These are phyloP conservation scores for Vigna nakashimae DNA, from an alignment of 306 rosid genomes.

Conservation along the genomic window DNA sequence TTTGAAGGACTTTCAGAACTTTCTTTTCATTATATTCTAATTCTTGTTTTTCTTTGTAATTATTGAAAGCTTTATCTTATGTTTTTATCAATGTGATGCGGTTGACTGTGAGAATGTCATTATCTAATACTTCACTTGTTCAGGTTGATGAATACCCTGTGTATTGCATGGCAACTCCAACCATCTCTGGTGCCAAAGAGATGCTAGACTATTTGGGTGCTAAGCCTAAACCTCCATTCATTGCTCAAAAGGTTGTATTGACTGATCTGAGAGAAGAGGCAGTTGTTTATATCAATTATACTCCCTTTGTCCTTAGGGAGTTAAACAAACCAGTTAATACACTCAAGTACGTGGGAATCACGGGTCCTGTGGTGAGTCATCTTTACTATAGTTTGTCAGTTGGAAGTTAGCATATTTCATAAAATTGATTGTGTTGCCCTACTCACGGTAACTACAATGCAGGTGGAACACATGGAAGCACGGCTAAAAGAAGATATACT, in stretches of 20 bases:
- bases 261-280: slow-evolving; percentile 87
- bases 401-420: slow-evolving; percentile 29
- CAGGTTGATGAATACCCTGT: slow-evolving; percentile 87
- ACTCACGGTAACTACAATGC: slow-evolving; percentile 47
- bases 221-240: slow-evolving; percentile 53
- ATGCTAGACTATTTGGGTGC: slow-evolving; percentile 73
- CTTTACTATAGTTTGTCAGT: slow-evolving; percentile 32
- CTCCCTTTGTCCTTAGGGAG: slow-evolving; percentile 85
- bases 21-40: background rate
- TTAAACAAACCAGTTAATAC: slow-evolving; percentile 82
- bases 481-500: slow-evolving; percentile 80
- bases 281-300: slow-evolving; percentile 74
- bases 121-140: slow-evolving; percentile 36
- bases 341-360: slow-evolving; percentile 84
- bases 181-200: slow-evolving; percentile 82
- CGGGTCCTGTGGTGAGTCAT: slow-evolving; percentile 78
- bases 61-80: slow-evolving; percentile 17
- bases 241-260: slow-evolving; percentile 62
- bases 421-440: slow-evolving; percentile 32
- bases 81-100: slow-evolving; percentile 8
- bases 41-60: slow-evolving; percentile 22
- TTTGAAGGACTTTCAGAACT: slow-evolving; percentile 12
- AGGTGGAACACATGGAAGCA: slow-evolving; percentile 90
- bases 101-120: slow-evolving; percentile 12
- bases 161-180: slow-evolving; percentile 90